A percentile compares a stretch with the other conserved stretches of the same genome.
Evolutionary conservation across 2,329 filamentous ascomycete species (phyloP).

Genomic region (Phialophora chinensis): DNA sequence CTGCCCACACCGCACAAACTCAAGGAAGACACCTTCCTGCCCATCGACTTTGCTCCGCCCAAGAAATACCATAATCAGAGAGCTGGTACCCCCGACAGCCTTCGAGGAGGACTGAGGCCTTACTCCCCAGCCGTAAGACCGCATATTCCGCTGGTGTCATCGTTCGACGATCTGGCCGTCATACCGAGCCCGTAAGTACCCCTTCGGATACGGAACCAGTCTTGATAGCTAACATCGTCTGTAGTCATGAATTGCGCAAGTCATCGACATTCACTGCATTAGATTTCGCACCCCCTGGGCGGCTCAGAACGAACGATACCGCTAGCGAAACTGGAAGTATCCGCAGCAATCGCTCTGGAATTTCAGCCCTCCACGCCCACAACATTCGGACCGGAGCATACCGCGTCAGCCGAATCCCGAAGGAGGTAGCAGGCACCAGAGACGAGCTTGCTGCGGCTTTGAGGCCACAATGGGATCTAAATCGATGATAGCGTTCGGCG

Average conservation of each 20-base stretch:
- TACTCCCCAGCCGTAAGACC: slow-evolving; percentile 76
- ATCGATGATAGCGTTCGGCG: slow-evolving; percentile 24
- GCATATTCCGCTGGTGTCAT: slow-evolving; percentile 77
- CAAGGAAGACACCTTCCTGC: slow-evolving; percentile 77
- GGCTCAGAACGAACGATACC: slow-evolving; percentile 52
- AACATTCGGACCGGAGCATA: slow-evolving; percentile 84
- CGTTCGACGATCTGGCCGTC: slow-evolving; percentile 83
- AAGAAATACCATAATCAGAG: slow-evolving; percentile 69
- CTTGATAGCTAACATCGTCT: slow-evolving; percentile 22
- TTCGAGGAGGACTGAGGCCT: slow-evolving; percentile 63
- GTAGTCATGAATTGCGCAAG: slow-evolving; percentile 55
- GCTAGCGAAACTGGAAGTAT: slow-evolving; percentile 56
- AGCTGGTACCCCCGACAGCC: slow-evolving; percentile 69
- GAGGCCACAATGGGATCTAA: slow-evolving; percentile 62
- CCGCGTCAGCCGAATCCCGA: slow-evolving; percentile 82
- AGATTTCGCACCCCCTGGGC: slow-evolving; percentile 57
- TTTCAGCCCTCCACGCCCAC: slow-evolving; percentile 71
- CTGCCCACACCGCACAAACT: slow-evolving; percentile 87
- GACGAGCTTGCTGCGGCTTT: slow-evolving; percentile 68
- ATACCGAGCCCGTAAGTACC: slow-evolving; percentile 88
- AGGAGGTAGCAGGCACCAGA: slow-evolving; percentile 78
- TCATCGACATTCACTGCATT: slow-evolving; percentile 56
- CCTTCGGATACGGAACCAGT: neutral
- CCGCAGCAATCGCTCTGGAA: slow-evolving; percentile 75
- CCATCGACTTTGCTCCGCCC: slow-evolving; percentile 87